Evolutionary conservation across 352 stramenopile genomes (phyloP).

Genomic region (Pythium insidiosum): DNA sequence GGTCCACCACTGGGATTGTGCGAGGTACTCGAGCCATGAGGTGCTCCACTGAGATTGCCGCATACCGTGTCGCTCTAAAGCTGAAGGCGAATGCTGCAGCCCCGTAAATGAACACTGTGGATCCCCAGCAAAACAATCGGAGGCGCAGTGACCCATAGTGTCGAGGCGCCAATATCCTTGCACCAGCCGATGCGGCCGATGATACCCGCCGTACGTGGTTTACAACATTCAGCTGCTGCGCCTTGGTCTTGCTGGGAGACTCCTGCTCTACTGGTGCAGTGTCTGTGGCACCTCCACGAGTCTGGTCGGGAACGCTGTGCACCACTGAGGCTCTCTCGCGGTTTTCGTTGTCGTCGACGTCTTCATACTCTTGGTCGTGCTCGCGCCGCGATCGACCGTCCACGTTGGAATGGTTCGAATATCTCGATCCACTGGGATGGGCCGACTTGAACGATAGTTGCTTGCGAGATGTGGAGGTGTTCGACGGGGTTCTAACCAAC

Average conservation of each 20-base stretch:
- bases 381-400: slow-evolving; percentile 15
- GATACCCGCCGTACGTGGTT: not conserved
- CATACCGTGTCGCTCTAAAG: too few relatives aligned
- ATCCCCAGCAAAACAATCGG: slow-evolving; percentile 2
- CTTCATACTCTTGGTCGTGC: slow-evolving; percentile 5
- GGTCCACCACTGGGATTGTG: not conserved
- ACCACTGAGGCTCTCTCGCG: not conserved
- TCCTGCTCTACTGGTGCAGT: not conserved
- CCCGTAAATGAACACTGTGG: not conserved
- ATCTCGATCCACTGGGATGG: slow-evolving; percentile 20
- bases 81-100: too few relatives aligned
- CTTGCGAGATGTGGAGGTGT: slow-evolving; percentile 5
- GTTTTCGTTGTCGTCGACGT: slow-evolving; percentile 6
- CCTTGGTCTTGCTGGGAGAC: not conserved
- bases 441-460: slow-evolving; percentile 12
- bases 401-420: slow-evolving; percentile 22
- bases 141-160: slow-evolving; percentile 1
- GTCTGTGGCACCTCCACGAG: not conserved
- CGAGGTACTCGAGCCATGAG: slow-evolving; percentile 3
- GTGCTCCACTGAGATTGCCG: slow-evolving; percentile 2
- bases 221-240: too few relatives aligned
- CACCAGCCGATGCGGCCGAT: not conserved
- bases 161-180: not conserved
- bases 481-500: slow-evolving; percentile 7
- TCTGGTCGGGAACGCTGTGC: not conserved